Percentiles rank a stretch among this genome's conserved stretches.
Conservation (phyloP, 2,329 filamentous ascomycete genomes). For the Lithohypha guttulata region DNA sequence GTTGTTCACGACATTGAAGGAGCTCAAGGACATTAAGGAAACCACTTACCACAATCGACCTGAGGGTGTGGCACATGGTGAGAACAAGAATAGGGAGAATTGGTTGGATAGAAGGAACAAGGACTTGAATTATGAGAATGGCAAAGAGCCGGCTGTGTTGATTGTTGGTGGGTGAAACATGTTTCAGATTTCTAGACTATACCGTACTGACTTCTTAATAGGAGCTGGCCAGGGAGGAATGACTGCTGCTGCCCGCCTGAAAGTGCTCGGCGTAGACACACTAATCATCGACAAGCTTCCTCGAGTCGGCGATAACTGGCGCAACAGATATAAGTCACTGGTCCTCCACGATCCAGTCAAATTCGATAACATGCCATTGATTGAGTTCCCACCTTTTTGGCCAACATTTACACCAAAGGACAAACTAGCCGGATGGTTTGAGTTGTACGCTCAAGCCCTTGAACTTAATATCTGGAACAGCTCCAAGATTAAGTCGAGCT, state of each 20-base stretch:
- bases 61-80: slow-evolving; percentile 47
- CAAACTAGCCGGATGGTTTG: slow-evolving; percentile 59
- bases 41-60: slow-evolving; percentile 37
- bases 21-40: slow-evolving; percentile 47
- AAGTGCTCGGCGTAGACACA: slow-evolving; percentile 45
- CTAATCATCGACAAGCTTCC: slow-evolving; percentile 50
- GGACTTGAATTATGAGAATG: slow-evolving; percentile 39
- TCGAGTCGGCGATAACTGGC: slow-evolving; percentile 54
- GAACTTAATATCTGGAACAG: slow-evolving; percentile 58
- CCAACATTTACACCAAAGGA: slow-evolving; percentile 62
- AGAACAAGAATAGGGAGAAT: slow-evolving; percentile 43
- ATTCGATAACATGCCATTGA: slow-evolving; percentile 47
- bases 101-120: slow-evolving; percentile 46
- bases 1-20: slow-evolving; percentile 49
- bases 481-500: slow-evolving; percentile 38
- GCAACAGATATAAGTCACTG: slow-evolving; percentile 51
- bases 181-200: too few relatives aligned
- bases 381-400: slow-evolving; percentile 54
- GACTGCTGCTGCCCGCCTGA: slow-evolving; percentile 47
- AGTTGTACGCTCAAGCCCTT: slow-evolving; percentile 52
- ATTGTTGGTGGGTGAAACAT: slow-evolving; percentile 49
- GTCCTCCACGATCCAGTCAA: slow-evolving; percentile 59
- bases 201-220: slow-evolving; percentile 19
- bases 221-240: slow-evolving; percentile 53
- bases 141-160: slow-evolving; percentile 47